Base-by-base conservation (phyloP, 805 yeast genomes). In the Tetrapisispora phaffii region DNA sequence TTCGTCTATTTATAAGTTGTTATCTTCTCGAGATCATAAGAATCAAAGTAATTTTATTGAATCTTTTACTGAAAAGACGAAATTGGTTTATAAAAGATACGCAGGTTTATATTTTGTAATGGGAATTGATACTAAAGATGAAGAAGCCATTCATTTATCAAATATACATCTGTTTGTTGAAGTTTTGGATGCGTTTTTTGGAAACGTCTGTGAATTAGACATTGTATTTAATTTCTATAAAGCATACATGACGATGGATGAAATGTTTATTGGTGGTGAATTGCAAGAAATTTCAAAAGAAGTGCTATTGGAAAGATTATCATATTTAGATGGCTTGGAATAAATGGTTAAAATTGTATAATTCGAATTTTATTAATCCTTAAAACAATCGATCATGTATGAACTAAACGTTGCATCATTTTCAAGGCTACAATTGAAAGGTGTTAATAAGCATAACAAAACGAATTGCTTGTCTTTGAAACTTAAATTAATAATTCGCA, bases 131-230 rank as follows among this genome's bases (percentile, higher is more conserved):
- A 59, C 74, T n/a, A 65, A 67, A 10, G 97, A 88, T 58, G 86
- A 85, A 57, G 97, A 88, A 58, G 73, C 93, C 47, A 76, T 80
- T 44, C 85, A 83, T 56, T 67, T 93, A 42, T 95, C 93, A 49
- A 79, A 85, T 23, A 79, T 90, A 33, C 97, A 90, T 59, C 69
- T 89, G 44, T 77, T 90, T 50, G 97, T 90, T 17, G 96, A 93
- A 65, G 78, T 87, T 8, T 68, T 90, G 45, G 97, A 90, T 62
- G 72, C 80, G 12, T 86, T 81, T 60, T 90, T 90, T 57, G 82
- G 87, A 51, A 87, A 81, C 56, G 97, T 90, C 7, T 89, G 97
- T 66, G 97, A 90, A 65, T 72, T 90, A 53, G 97, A 90, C 61
- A 73, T 93, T 46, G 94, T 93, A 19, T 93, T 89, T 70, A 87